Evolutionary conservation across 208 protist species (phyloP).

Genomic region (Acanthamoeba royreba): DNA sequence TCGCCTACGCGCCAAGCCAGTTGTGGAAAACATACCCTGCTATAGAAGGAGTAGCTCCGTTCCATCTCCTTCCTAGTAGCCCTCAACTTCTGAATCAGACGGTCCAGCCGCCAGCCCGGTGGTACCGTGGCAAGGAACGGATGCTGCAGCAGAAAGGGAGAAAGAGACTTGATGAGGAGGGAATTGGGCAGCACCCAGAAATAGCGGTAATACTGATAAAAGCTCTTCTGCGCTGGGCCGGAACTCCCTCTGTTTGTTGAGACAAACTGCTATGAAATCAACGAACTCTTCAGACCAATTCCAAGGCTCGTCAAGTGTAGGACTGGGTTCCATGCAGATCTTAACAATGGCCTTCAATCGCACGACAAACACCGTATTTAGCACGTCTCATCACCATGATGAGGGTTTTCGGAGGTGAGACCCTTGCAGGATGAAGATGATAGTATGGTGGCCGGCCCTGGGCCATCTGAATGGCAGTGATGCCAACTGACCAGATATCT

Average conservation of each 20-base stretch:
- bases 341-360: conserved; percentile 71
- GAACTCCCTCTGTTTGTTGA: conserved; percentile 70
- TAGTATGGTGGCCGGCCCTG: conserved; percentile 20
- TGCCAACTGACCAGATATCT: conserved; percentile 27
- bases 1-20: too few relatives aligned
- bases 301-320: conserved; percentile 53
- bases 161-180: not conserved
- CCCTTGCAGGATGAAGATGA: conserved; percentile 34
- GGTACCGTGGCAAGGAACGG: not conserved
- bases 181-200: not conserved
- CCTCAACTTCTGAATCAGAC: too few relatives aligned
- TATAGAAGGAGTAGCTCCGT: too few relatives aligned
- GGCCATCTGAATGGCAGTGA: conserved; percentile 30
- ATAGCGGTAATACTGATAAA: conserved; percentile 41
- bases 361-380: not conserved
- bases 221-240: conserved; percentile 78
- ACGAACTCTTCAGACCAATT: conserved; percentile 77
- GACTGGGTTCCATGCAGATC: conserved; percentile 67
- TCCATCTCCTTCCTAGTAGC: too few relatives aligned
- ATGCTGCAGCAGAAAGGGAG: not conserved
- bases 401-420: not conserved
- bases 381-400: not conserved
- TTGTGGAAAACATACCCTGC: too few relatives aligned
- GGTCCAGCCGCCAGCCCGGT: not conserved
- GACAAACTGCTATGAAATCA: conserved; percentile 82